phyloP scores from a whole-genome alignment of 371 early-diverging fungal species.

The Neoconidiobolus thromboides region DNA sequence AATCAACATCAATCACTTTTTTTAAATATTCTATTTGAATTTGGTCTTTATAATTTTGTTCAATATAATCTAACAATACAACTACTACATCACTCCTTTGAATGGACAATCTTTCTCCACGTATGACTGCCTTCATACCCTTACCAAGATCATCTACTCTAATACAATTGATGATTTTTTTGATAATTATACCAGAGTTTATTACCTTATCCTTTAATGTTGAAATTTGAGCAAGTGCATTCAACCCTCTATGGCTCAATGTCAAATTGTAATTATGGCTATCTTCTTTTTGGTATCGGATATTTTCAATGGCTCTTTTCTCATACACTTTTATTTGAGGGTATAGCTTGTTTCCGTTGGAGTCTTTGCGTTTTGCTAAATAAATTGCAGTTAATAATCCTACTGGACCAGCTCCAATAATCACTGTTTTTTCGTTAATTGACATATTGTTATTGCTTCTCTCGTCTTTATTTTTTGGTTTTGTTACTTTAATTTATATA shows the following conservation, averaged over 20 bases:
- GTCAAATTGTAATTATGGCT: not conserved
- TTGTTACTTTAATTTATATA: too few relatives aligned
- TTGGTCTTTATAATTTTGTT: not conserved
- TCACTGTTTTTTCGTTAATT: not conserved
- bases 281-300: not conserved
- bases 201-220: too few relatives aligned
- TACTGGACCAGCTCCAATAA: constrained; percentile 1
- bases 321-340: not conserved
- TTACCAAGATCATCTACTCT: not conserved
- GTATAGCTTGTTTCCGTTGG: not conserved
- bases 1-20: not conserved
- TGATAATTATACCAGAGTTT: too few relatives aligned
- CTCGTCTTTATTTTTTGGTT: too few relatives aligned
- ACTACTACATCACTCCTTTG: not conserved
- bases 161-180: not conserved
- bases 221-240: not conserved
- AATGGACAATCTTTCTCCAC: not conserved
- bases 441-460: not conserved
- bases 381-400: constrained; percentile 1
- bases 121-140: not conserved
- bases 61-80: not conserved
- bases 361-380: not conserved
- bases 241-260: not conserved
- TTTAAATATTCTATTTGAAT: not conserved
- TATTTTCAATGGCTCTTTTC: not conserved